Evolutionary conservation across 495 filamentous ascomycete species (phyloP), one percentile per base, ranked within the genome.

Genomic region (Xylaria intraflava): DNA sequence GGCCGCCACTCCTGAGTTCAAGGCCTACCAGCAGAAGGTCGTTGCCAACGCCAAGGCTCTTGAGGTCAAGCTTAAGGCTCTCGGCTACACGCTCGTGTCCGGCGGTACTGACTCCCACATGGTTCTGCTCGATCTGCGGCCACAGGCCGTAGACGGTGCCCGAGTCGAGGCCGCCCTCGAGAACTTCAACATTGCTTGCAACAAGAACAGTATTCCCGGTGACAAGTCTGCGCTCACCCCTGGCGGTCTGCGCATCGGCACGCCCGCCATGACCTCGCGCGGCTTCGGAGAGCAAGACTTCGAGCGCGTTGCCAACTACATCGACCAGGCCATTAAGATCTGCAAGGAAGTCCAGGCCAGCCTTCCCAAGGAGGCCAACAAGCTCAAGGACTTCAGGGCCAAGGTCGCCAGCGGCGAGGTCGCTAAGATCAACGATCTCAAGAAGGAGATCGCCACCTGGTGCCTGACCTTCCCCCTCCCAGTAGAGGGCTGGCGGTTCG

Each of bases 81-180:
- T 93, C 33, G 88, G 86, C 51, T 88, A 94, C 77, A 95, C 88
- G 75, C 82, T 99, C 58, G 94, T 99, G 54, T 88, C 90, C 27
- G 89, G 90, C 65, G 94, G 94, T 59, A 99, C 94, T 49, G 94
- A 99, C 75, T 93, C 87, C 62, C 94, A 99, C 77, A 95, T 99
- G 82, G 91, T 99, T 40, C 84, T 96, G n/a, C 70, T 96, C 43
- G 90, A 96, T 72, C 80, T 96, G 44, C 86, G 90, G 56, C 74
- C 83, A 55, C 79, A 89, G 67, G 70, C 70, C 53, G 82, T 96
- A 19, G 92, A 96, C 68, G 91, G 94, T 62, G 94, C 94, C 35
- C 89, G 94, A 72, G 89, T 97, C 36, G 94, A 99, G 80, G 88
- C 90, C 41, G 85, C 97, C 51, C 83, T 97, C 2, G 94, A 99